Base-by-base conservation (phyloP, 1,284 basidiomycete genomes). In the Apiotrichum siamense region DNA sequence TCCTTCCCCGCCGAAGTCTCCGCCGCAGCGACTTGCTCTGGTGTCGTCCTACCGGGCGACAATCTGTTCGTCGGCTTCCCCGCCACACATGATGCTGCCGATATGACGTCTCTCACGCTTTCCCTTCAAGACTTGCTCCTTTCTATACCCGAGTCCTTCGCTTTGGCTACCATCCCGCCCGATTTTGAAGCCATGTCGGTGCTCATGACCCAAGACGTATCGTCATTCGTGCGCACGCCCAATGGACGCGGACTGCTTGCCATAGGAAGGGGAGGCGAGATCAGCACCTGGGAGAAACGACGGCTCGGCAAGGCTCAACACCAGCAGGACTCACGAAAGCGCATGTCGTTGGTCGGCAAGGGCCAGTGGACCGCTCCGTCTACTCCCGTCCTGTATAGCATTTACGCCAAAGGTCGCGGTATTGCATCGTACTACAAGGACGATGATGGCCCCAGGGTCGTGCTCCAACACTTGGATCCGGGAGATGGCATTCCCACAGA, bases 1-100 rank as follows among this genome's bases (percentile, higher is more conserved):
- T 80, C 83, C 53, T 80, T 81, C 4, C 29, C 23, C 12, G 31
- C 38, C 13, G 46, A 44, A 12, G 31, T 52, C n/a, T 21, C n/a
- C 1, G 47, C 35, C 10, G 26, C 27, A 10, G 49, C 46, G 43
- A 51, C 76, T 71, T 83, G 50, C 81, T 81, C 17, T 79, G 81
- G 15, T 76, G 82, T 11, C 81, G 84, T 6, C 72, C 80, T 39
- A 81, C 81, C 63, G 63, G 77, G 39, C 78, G 78, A 32, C 79
- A 80, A 2, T 57, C 86, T 58, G 80, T 80, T 66, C 49, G 40
- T 44, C 26, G 64, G 17, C 37, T 67, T 35, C 55, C 52, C 60
- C 10, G 54, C 57, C 0, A 15, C 32, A 9, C 36, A 36, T 4
- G 18, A 10, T 2, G 32, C 57, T 38, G 33, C 41, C 21, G 45